Evolutionary conservation across 2,329 filamentous ascomycete genomes (phyloP), one percentile per base, ranked within the genome.

Genomic region (Penicillium rolfsii): DNA sequence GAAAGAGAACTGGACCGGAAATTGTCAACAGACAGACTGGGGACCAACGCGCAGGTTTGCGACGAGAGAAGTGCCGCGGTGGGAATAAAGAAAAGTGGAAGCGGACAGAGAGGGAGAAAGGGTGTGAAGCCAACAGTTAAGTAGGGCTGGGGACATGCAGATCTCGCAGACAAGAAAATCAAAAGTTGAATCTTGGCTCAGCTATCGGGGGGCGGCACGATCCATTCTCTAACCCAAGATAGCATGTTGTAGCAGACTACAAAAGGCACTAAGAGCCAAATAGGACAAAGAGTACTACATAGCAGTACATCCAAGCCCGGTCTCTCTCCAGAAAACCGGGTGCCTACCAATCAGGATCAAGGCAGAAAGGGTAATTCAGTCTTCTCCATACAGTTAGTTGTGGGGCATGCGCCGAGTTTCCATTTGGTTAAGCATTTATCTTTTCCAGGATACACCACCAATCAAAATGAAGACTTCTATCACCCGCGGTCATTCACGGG

Each of bases 231-330:
- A 55, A 36, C 52, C 55, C 4, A 30, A 52, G 22, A 45, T 49
- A 41, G 59, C 52, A 61, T 40, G 59, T 62, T 57, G 59, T 57
- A 57, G 55, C 45, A 55, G 28, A 30, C 45, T 30, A 48, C 45
- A 4, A 33, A 8, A 33, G 30, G 26, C 19, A 46, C 43, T 28
- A 6, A 46, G 22, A 7, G 11, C 4, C 4, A 28, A 22, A 22
- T 22, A 2, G 19, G 19, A 1, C 43, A 0, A 41, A 16, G 4
- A 8, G 24, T 28, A 45, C 41, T 45, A 6, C 41, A 3, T 46
- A 33, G 9, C 30, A 33, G 4, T 33, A 22, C 41, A 26, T 45
- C 26, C 22, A 16, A 5, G 26, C 14, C 12, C 11, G 19, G 19
- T 6, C 14, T 33, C 2, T 33, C 24, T 46, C 22, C 22, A 46